phyloP scores from a whole-genome alignment of 2,329 filamentous ascomycete species.

The Sporothrix brunneoviolacea region DNA sequence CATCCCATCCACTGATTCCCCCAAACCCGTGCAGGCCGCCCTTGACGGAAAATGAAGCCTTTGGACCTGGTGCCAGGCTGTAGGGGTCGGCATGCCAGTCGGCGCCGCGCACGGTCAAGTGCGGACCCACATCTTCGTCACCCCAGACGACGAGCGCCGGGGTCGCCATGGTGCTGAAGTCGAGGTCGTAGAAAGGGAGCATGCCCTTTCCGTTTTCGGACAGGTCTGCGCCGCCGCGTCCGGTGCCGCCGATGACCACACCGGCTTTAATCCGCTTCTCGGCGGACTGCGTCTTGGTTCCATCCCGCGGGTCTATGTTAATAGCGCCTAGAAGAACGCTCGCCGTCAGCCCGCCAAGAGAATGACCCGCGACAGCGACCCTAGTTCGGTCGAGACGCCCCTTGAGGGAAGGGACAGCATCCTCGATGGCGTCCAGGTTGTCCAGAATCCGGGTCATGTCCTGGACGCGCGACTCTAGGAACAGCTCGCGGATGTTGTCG shows the following conservation, averaged over 20 bases:
- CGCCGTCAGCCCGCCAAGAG: slow-evolving; percentile 29
- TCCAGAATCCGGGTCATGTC: slow-evolving; percentile 34
- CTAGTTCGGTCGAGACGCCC: slow-evolving; percentile 29
- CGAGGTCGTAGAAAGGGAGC: slow-evolving; percentile 27
- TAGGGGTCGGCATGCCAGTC: slow-evolving; percentile 36
- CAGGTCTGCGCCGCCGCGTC: slow-evolving; percentile 26
- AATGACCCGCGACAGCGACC: slow-evolving; percentile 34
- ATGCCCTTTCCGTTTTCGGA: slow-evolving; percentile 24
- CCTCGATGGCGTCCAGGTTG: slow-evolving; percentile 30
- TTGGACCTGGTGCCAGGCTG: slow-evolving; percentile 25
- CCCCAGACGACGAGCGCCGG: slow-evolving; percentile 33
- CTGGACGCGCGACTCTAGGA: slow-evolving; percentile 27
- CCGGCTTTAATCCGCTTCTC: slow-evolving; percentile 34
- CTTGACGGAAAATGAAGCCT: slow-evolving; percentile 29
- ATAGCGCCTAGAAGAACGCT: slow-evolving; percentile 29
- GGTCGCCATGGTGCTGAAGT: slow-evolving; percentile 29
- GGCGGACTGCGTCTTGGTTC: slow-evolving; percentile 13
- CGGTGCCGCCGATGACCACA: slow-evolving; percentile 28
- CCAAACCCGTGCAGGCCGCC: slow-evolving; percentile 32
- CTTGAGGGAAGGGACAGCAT: slow-evolving; percentile 25
- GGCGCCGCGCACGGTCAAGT: slow-evolving; percentile 28
- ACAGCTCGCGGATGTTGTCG: slow-evolving; percentile 21
- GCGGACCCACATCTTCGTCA: slow-evolving; percentile 30
- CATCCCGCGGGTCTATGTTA: slow-evolving; percentile 29
- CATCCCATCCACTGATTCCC: slow-evolving; percentile 33